phyloP scores from a whole-genome alignment of 768 basidiomycete species.

The Lactarius indigo region DNA sequence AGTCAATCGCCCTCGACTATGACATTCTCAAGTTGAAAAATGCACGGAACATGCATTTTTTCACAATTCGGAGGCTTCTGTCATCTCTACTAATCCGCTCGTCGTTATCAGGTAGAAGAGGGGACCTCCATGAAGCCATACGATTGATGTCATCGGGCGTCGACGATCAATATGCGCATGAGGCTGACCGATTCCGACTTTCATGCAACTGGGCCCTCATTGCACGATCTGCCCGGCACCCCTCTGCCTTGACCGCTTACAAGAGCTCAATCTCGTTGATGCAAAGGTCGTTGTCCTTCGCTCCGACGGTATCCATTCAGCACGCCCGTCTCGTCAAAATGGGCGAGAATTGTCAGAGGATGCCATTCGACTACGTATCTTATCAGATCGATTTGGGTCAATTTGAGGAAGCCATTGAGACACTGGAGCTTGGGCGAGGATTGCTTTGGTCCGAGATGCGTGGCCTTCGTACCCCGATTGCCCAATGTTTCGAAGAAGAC shows the following conservation, averaged over 20 bases:
- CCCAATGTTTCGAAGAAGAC: background rate
- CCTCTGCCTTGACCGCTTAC: background rate
- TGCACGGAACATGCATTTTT: background rate
- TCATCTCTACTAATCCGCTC: background rate
- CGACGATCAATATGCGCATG: background rate
- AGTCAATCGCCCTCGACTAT: background rate
- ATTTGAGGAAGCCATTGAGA: slow-evolving; percentile 8
- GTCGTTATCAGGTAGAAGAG: background rate
- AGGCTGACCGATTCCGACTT: background rate
- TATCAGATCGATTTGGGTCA: background rate
- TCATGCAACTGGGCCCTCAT: slow-evolving; percentile 1
- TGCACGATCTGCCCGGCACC: slow-evolving; percentile 1
- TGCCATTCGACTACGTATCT: slow-evolving; percentile 3
- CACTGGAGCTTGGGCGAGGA: background rate
- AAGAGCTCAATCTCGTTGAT: background rate
- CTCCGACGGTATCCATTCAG: background rate
- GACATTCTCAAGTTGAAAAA: background rate
- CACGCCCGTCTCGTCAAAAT: background rate
- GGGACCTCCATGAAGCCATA: slow-evolving; percentile 7
- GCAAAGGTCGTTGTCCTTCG: background rate
- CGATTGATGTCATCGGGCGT: background rate
- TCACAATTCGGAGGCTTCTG: background rate
- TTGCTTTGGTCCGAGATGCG: background rate
- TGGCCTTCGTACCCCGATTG: background rate
- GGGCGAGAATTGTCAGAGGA: background rate